Evolutionary conservation across 2,329 filamentous ascomycete species (phyloP).

Genomic region (Ceratocystis alfenasii): DNA sequence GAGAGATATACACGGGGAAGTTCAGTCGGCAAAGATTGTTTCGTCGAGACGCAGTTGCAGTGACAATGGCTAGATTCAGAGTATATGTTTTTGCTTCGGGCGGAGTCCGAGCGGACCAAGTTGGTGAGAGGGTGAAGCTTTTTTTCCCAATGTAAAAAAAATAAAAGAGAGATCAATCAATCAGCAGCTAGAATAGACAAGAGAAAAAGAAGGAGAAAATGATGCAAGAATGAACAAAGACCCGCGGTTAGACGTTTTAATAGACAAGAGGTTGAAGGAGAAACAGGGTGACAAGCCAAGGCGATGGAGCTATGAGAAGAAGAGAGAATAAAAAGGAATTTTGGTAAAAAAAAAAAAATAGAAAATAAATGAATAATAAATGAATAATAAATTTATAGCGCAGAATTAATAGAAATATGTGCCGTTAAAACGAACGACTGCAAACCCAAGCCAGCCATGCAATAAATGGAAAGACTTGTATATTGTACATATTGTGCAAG

Average conservation of each 20-base stretch:
- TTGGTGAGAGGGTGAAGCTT: neutral
- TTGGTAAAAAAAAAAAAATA: neutral
- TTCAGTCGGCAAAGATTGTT: neutral
- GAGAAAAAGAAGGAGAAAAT: slow-evolving; percentile 2
- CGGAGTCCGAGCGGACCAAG: neutral
- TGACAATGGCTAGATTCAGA: neutral
- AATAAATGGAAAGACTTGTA: neutral
- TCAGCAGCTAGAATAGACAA: neutral
- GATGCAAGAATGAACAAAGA: slow-evolving; percentile 2
- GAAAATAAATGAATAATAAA: neutral
- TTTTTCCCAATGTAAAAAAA: neutral
- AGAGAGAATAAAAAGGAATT: neutral
- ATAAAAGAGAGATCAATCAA: neutral
- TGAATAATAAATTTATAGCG: neutral
- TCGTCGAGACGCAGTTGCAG: no score
- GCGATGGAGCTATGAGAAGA: slow-evolving; percentile 9
- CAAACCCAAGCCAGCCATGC: neutral
- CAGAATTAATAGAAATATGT: neutral
- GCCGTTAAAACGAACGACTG: neutral
- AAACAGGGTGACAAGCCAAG: neutral
- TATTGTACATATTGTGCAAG: neutral
- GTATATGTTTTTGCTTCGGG: neutral
- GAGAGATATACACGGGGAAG: neutral
- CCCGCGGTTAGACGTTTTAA: slow-evolving; percentile 6
- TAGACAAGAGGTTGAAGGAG: neutral